A percentile compares a stretch with the other conserved stretches of the same genome.
phyloP scores from a whole-genome alignment of 2,329 filamentous ascomycete genomes.

The Xylariaceae sp. region DNA sequence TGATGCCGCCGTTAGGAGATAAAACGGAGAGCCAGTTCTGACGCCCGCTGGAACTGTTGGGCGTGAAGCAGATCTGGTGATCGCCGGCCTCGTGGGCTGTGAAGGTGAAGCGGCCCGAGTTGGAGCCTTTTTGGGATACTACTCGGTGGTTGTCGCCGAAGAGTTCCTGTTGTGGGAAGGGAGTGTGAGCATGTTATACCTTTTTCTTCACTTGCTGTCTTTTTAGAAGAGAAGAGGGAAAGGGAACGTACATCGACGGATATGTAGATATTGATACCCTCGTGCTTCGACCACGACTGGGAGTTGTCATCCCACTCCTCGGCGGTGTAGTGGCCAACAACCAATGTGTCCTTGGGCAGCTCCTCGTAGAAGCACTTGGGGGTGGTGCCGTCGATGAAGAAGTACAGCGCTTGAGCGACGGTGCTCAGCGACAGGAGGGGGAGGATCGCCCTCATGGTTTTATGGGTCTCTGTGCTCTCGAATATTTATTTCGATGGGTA shows the following conservation, averaged over 20 bases:
- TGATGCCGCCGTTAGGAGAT: slow-evolving; percentile 69
- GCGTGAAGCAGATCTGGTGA: slow-evolving; percentile 92
- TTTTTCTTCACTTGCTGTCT: background rate
- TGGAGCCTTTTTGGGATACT: slow-evolving; percentile 75
- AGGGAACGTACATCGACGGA: slow-evolving; percentile 68
- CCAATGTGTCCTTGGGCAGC: slow-evolving; percentile 92
- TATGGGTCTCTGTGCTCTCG: no score
- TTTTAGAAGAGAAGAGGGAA: background rate
- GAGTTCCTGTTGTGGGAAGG: slow-evolving; percentile 56
- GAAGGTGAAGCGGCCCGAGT: slow-evolving; percentile 88
- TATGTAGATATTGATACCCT: slow-evolving; percentile 78
- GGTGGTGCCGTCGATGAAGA: slow-evolving; percentile 82
- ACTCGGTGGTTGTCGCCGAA: slow-evolving; percentile 98
- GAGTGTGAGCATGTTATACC: background rate
- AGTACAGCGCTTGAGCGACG: slow-evolving; percentile 79
- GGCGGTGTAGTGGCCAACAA: slow-evolving; percentile 87
- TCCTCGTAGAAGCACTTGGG: slow-evolving; percentile 99
- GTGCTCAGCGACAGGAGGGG: slow-evolving; percentile 62
- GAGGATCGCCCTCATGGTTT: slow-evolving; percentile 57
- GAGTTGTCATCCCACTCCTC: slow-evolving; percentile 75
- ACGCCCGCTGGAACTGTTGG: slow-evolving; percentile 66
- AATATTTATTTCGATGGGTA: no score
- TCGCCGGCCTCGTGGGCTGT: slow-evolving; percentile 90
- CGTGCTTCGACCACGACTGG: slow-evolving; percentile 66
- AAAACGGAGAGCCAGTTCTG: slow-evolving; percentile 68